Percentiles rank a stretch among this genome's conserved stretches.
These are phyloP conservation scores for Corymbia maculata DNA, from an alignment of 345 rosid genomes.

Conservation along the genomic window DNA sequence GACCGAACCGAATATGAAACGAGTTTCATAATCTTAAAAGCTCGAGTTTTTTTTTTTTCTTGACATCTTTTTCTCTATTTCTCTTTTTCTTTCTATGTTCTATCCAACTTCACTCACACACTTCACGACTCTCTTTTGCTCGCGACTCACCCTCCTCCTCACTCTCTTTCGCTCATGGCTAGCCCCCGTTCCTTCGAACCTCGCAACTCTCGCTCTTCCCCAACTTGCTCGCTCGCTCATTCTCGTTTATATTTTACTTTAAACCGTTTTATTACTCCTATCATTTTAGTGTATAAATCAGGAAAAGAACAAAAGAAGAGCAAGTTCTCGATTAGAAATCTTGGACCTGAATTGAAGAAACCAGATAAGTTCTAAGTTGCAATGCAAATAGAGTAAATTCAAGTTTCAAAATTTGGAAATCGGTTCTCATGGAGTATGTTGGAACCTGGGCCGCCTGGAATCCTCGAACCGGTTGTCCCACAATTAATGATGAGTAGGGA, in stretches of 20 bases:
- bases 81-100: background rate
- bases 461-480: background rate
- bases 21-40: too few species aligned
- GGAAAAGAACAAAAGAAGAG: background rate
- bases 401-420: too few species aligned
- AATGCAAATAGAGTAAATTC: too few species aligned
- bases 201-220: background rate
- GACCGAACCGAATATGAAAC: rapidly evolving
- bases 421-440: rapidly evolving
- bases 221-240: background rate
- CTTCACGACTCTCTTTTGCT: background rate
- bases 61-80: background rate
- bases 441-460: rapidly evolving
- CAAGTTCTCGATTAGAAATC: too few species aligned
- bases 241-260: background rate
- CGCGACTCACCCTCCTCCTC: background rate
- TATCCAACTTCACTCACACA: background rate
- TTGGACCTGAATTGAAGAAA: too few species aligned
- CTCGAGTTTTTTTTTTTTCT: background rate
- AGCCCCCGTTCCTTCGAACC: background rate
- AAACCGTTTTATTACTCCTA: rapidly evolving
- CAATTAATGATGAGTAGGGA: background rate
- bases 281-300: background rate
- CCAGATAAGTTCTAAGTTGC: rapidly evolving
- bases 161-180: background rate